Evolutionary conservation across 1,284 basidiomycete genomes (phyloP).

Genomic region (Coriolopsis trogii): DNA sequence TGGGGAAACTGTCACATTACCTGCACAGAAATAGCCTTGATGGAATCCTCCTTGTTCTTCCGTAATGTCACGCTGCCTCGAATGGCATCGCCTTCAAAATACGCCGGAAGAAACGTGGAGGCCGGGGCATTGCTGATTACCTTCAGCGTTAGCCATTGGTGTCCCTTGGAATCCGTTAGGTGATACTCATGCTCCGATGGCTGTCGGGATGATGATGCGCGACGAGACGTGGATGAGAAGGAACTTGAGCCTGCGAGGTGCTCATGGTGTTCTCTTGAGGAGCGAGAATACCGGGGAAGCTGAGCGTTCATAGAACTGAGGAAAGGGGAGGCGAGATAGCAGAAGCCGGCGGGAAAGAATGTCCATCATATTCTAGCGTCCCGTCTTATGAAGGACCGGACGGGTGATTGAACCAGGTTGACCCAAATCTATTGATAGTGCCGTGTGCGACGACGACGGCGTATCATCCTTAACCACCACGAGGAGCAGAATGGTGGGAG

Average conservation of each 20-base stretch:
- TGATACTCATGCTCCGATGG: constrained; percentile 16
- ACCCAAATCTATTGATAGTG: constrained; percentile 4
- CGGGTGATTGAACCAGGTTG: background rate
- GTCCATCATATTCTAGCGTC: constrained; percentile 2
- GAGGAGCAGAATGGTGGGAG: background rate
- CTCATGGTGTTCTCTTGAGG: background rate
- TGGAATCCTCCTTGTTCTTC: constrained; percentile 45
- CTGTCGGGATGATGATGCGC: background rate
- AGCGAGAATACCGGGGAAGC: constrained; percentile 12
- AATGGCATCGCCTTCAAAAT: constrained; percentile 49
- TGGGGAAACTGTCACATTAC: constrained; percentile 29
- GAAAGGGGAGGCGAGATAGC: background rate
- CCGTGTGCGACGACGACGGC: constrained; percentile 3
- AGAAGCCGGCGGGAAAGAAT: background rate
- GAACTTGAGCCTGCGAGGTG: background rate
- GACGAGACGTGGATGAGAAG: background rate
- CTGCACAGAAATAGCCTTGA: constrained; percentile 47
- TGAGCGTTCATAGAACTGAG: constrained; percentile 10
- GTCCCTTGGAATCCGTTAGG: constrained; percentile 10
- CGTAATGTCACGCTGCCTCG: constrained; percentile 49
- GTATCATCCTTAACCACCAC: constrained; percentile 16
- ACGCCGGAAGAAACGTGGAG: constrained; percentile 37
- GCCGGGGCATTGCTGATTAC: constrained; percentile 23
- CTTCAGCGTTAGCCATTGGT: constrained; percentile 24
- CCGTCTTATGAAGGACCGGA: constrained; percentile 4